phyloP scores from a whole-genome alignment of 331 rosid species.

The Quercus tomentella region DNA sequence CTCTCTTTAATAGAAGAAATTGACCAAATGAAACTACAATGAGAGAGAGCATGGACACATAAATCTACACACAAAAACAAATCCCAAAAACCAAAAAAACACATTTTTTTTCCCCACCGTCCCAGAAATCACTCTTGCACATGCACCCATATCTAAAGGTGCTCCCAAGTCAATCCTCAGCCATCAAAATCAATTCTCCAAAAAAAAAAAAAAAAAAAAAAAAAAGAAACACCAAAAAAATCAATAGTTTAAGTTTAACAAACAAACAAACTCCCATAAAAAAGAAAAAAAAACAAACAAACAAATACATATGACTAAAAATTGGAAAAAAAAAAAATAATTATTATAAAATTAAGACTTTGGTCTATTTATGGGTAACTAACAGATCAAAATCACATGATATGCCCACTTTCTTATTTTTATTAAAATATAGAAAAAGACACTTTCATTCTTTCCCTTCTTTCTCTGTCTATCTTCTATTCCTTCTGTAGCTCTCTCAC shows the following conservation, averaged over 20 bases:
- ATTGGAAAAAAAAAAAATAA: no score
- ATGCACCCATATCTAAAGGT: constrained; percentile 22
- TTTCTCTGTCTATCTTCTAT: neutral
- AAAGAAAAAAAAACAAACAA: no score
- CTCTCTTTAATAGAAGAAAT: constrained; percentile 4
- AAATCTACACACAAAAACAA: neutral
- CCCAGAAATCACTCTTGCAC: constrained; percentile 15
- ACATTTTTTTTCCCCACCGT: constrained; percentile 10
- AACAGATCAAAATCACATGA: neutral
- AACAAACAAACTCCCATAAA: no score
- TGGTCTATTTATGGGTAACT: no score
- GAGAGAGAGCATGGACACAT: neutral
- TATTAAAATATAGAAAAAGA: constrained; percentile 15
- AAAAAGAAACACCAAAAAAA: no score
- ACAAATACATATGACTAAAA: neutral
- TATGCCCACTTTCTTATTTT: constrained; percentile 1
- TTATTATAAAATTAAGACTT: neutral
- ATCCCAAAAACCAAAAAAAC: neutral
- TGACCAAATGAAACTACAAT: neutral
- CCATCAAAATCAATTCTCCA: neutral
- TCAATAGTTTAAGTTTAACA: neutral
- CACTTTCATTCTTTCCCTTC: constrained; percentile 28
- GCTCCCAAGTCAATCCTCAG: constrained; percentile 24
- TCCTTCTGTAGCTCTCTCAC: neutral
- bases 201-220: neutral